Base-by-base conservation (phyloP, 257 asterid genomes). In the Sherardia arvensis region DNA sequence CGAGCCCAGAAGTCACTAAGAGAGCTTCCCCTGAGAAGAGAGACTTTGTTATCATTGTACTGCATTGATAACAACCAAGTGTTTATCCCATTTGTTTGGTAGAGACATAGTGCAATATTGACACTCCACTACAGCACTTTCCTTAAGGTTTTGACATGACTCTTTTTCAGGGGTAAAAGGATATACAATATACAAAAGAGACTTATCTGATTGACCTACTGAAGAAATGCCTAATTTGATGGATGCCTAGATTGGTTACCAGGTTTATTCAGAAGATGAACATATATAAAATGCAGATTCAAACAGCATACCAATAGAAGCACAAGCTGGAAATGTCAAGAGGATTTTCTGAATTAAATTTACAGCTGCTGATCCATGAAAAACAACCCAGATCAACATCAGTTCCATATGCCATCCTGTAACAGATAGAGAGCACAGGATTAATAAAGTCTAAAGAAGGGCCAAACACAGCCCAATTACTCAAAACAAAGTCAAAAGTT, bases 11-110 rank as follows among this genome's bases (percentile, higher is more conserved):
- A 55, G 95, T 81, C 73, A 84, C 96, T 71, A 90, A 82, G 77
- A 93, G 92, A 2, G 89, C 84, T 79, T 93, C 99, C 66, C 99
- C 99, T 93, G 84, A 82, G 68, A 79, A 77, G 70, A 73, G 55
- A 83, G 71, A 64, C 32, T 66, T 66, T 59, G 54, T 38, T 38
- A 11, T 38, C 47, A 38, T 38, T 38, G 47, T n/a, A n/a, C 18
- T 38, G 47, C 51, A 43, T 14, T 43, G 51, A 14, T 4, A 43
- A 17, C 21, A 43, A 43, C 21, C 1, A 43, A 43, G 51, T 15
- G n/a, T 17, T 15, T 15, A 43, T 43, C 21, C 51, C 21, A 5
- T 43, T 43, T 43, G 51, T 14, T 43, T 43, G 7, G 21, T 15
- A 14, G 20, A 43, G 21, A 43, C 51, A 15, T 14, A 43, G 20